Conservation (phyloP, 2,329 filamentous ascomycete genomes). For the Trichoderma gracile region DNA sequence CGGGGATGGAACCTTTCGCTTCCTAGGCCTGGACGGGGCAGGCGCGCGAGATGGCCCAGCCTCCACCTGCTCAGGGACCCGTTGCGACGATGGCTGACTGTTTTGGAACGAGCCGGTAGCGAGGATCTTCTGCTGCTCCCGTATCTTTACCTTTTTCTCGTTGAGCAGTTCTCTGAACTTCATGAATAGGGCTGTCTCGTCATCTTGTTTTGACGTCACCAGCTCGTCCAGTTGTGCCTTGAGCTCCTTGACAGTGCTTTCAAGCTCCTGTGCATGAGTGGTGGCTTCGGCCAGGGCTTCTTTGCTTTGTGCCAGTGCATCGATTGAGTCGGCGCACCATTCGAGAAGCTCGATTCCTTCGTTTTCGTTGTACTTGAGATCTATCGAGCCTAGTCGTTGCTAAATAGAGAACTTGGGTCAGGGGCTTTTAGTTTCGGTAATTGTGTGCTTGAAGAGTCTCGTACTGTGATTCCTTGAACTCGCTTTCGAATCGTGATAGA, state of each 20-base stretch:
- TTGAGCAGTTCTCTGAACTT: slow-evolving; percentile 73
- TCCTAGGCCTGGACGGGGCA: slow-evolving; percentile 46
- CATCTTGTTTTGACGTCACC: slow-evolving; percentile 62
- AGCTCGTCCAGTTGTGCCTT: slow-evolving; percentile 66
- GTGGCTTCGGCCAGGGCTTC: slow-evolving; percentile 47
- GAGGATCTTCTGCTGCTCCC: slow-evolving; percentile 68
- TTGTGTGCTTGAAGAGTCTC: too few relatives aligned
- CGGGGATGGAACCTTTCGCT: slow-evolving; percentile 53
- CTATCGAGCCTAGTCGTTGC: slow-evolving; percentile 70
- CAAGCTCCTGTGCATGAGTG: slow-evolving; percentile 49
- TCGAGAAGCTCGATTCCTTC: slow-evolving; percentile 66
- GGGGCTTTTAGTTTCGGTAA: slow-evolving; percentile 9
- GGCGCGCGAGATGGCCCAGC: slow-evolving; percentile 35
- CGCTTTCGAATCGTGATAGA: slow-evolving; percentile 65
- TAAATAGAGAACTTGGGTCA: slow-evolving; percentile 57
- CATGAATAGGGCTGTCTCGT: slow-evolving; percentile 65
- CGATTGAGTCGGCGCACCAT: slow-evolving; percentile 65
- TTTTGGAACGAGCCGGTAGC: slow-evolving; percentile 39
- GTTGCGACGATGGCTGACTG: slow-evolving; percentile 31
- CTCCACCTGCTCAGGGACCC: slow-evolving; percentile 31
- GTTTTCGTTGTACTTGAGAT: slow-evolving; percentile 55
- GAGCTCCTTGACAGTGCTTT: slow-evolving; percentile 59
- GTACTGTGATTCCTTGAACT: slow-evolving; percentile 67
- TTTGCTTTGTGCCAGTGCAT: slow-evolving; percentile 48
- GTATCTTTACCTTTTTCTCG: slow-evolving; percentile 77